Evolutionary conservation across 495 filamentous ascomycete species (phyloP), one percentile per base, ranked within the genome.

Genomic region (Hyaloscypha hepaticicola): DNA sequence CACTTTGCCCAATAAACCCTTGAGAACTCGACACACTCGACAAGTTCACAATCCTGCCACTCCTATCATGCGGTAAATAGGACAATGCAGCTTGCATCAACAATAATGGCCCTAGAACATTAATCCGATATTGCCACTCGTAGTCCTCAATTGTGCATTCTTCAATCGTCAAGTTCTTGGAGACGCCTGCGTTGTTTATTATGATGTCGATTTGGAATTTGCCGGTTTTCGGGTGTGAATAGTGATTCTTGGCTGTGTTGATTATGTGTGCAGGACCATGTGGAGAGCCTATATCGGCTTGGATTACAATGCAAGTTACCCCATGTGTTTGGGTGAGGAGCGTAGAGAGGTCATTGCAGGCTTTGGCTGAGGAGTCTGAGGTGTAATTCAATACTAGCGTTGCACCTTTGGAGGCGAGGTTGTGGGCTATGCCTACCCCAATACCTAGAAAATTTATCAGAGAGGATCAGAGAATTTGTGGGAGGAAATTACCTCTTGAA

Each of bases 121-220:
- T 97, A 74, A 96, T 83, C 41, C 80, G 81, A 77, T 94, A 96
- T 59, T 87, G 86, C 68, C 79, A 77, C 50, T 85, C 77, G 77
- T 92, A 96, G 56, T 91, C 82, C 26, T 83, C 81, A 5, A 79
- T 55, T 0, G 73, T 83, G 56, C 87, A 69, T 58, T 86, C 79
- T 60, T 86, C 82, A 6, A 96, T 70, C 29, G 73, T 73, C 14
- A 81, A 75, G 75, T 93, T 88, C 28, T 70, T 72, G 1, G 86
- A 80, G 9, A 94, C 78, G 61, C 87, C 93, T 50, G 93, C 92
- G 74, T 96, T 96, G 82, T 97, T 96, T 78, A 97, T 79, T 27
- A 96, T 76, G 68, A 97, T 91, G 74, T 96, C 91, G 75, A 96
- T 85, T 66, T 88, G 86, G 74, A 93, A 84, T 26, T 63, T 66